phyloP scores from a whole-genome alignment of 371 early-diverging fungal species.

The Haplosporangium sp. region DNA sequence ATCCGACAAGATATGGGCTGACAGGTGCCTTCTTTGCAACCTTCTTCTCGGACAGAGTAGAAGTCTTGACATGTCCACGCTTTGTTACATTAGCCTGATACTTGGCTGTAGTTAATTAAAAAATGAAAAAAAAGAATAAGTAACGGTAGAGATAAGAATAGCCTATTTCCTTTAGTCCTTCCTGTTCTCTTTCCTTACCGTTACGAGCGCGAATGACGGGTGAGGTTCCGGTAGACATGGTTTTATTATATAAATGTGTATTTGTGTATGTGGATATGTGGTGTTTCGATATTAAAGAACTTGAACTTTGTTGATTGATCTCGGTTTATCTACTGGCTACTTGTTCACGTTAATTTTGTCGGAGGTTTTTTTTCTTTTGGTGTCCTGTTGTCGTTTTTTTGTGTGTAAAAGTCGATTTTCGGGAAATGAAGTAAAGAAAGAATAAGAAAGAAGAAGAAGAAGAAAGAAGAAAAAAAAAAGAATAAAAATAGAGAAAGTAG shows the following conservation, averaged over 20 bases:
- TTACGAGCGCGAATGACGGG: conserved; percentile 42
- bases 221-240: conserved; percentile 20
- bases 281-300: neutral
- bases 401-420: neutral
- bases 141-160: neutral
- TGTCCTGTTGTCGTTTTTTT: neutral
- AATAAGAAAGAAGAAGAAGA: too few relatives aligned
- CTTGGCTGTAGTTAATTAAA: neutral
- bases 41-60: too few relatives aligned
- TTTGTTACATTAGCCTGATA: neutral
- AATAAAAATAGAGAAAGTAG: neutral
- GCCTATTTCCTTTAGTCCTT: neutral
- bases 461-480: neutral
- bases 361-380: too few relatives aligned
- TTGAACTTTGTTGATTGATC: too few relatives aligned
- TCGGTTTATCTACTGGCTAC: too few relatives aligned
- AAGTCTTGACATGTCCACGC: neutral
- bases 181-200: conserved; percentile 11
- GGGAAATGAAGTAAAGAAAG: too few relatives aligned
- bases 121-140: neutral
- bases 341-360: too few relatives aligned
- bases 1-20: conserved; percentile 21
- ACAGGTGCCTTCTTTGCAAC: neutral
- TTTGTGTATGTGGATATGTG: too few relatives aligned
- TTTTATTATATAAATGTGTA: neutral